phyloP scores from a whole-genome alignment of 768 basidiomycete genomes.

The Cubamyces sp. region DNA sequence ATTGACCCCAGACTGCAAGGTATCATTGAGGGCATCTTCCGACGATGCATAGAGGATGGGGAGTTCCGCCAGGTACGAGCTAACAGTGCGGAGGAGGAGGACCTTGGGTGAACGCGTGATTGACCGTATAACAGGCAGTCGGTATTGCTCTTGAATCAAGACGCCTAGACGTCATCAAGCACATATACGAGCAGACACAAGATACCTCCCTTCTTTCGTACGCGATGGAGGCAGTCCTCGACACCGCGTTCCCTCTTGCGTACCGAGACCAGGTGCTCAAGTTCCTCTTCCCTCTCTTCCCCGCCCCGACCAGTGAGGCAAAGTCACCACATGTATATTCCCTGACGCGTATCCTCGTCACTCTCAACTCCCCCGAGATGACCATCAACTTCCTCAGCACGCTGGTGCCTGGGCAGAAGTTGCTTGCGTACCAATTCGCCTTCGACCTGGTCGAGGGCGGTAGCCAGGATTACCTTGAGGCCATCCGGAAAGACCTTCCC shows the following conservation, averaged over 20 bases:
- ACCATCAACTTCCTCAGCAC: constrained; percentile 75
- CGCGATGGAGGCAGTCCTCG: constrained; percentile 89
- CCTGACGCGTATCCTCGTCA: constrained; percentile 87
- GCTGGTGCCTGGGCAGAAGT: constrained; percentile 68
- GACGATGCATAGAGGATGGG: constrained; percentile 81
- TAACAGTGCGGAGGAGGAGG: neutral
- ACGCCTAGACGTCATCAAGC: constrained; percentile 83
- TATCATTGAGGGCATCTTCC: constrained; percentile 90
- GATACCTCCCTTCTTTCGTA: constrained; percentile 86
- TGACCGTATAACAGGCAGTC: constrained; percentile 64
- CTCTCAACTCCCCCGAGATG: constrained; percentile 79
- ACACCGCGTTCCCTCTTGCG: constrained; percentile 84
- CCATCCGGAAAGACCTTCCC: constrained; percentile 68
- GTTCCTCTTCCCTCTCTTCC: constrained; percentile 87
- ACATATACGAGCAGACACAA: constrained; percentile 70
- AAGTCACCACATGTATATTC: constrained; percentile 78
- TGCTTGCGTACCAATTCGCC: constrained; percentile 92
- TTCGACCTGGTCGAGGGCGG: constrained; percentile 96
- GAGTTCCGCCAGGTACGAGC: constrained; percentile 84
- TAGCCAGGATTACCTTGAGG: constrained; percentile 88
- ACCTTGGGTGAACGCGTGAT: constrained; percentile 7
- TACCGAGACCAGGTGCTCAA: constrained; percentile 83
- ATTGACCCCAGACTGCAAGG: constrained; percentile 79
- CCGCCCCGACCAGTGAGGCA: constrained; percentile 67
- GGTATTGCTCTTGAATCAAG: constrained; percentile 94